A percentile compares a stretch with the other conserved stretches of the same genome.
Conservation (phyloP, 2,329 filamentous ascomycete genomes). For the Colletotrichum eleusines region DNA sequence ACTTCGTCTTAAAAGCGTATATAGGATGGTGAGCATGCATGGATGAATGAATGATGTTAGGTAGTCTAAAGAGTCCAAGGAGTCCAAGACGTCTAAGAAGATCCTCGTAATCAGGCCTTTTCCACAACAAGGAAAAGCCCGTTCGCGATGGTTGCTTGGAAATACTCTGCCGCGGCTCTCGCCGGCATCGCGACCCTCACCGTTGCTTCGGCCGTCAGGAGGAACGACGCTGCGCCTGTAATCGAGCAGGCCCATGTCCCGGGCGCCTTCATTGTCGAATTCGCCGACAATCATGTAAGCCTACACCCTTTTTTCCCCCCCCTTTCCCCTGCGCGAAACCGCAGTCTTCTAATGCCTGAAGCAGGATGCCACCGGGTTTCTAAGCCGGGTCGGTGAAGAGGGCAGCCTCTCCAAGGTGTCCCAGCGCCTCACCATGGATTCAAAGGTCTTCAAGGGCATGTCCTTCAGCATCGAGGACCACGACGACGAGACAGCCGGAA, state of each 20-base stretch:
- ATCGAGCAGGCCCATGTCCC: slow-evolving; percentile 49
- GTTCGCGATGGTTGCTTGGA: slow-evolving; percentile 25
- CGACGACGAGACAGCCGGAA: slow-evolving; percentile 55
- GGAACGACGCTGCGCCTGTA: slow-evolving; percentile 31
- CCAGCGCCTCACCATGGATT: slow-evolving; percentile 43
- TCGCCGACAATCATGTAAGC: slow-evolving; percentile 61
- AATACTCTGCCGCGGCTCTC: slow-evolving; percentile 19
- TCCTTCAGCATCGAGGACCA: slow-evolving; percentile 64
- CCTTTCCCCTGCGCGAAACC: background rate
- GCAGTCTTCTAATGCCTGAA: background rate
- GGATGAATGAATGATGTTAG: too few species aligned
- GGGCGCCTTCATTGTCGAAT: slow-evolving; percentile 66
- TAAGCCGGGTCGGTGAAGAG: slow-evolving; percentile 29
- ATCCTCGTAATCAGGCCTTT: background rate
- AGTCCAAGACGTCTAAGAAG: background rate
- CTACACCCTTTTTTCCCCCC: background rate
- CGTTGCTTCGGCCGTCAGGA: slow-evolving; percentile 10
- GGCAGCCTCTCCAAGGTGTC: slow-evolving; percentile 35
- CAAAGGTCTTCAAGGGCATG: slow-evolving; percentile 56
- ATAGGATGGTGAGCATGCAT: background rate
- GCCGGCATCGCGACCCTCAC: slow-evolving; percentile 8
- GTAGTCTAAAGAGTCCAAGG: too few species aligned
- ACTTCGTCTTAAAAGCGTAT: background rate
- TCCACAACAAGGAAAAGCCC: too few species aligned
- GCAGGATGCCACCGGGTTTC: slow-evolving; percentile 38